A percentile compares a stretch with the other conserved stretches of the same genome.
These are phyloP conservation scores for Aspergillus ostianus DNA, from an alignment of 495 filamentous ascomycete species.

Conservation along the genomic window DNA sequence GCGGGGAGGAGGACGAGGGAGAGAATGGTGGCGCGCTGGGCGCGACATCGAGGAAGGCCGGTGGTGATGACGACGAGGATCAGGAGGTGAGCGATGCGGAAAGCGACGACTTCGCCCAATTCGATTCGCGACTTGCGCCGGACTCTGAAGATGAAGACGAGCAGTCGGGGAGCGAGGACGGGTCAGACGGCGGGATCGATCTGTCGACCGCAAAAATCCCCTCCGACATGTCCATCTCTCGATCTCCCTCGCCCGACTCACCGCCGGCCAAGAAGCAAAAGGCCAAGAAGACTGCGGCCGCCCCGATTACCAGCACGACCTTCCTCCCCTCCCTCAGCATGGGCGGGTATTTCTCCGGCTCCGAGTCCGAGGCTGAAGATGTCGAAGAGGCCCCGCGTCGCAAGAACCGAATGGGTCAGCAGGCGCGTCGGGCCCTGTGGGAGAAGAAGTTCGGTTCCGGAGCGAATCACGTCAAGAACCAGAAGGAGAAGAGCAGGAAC, in stretches of 20 bases:
- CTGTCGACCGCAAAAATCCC: constrained; percentile 16
- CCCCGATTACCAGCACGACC: constrained; percentile 57
- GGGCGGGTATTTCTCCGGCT: constrained; percentile 90
- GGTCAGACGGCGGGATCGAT: constrained; percentile 12
- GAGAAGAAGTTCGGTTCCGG: constrained; percentile 84
- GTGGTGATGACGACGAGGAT: constrained; percentile 4
- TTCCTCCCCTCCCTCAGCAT: constrained; percentile 85
- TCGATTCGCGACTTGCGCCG: constrained; percentile 56
- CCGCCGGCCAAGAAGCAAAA: constrained; percentile 45
- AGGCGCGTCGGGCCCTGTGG: constrained; percentile 78
- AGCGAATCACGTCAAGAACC: constrained; percentile 67
- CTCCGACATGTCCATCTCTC: constrained; percentile 39
- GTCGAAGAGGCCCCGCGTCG: constrained; percentile 41
- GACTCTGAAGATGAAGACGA: constrained; percentile 48
- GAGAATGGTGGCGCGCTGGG: constrained; percentile 3
- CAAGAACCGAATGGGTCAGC: constrained; percentile 89
- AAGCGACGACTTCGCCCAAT: constrained; percentile 43
- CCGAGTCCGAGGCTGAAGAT: constrained; percentile 60
- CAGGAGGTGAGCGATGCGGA: constrained; percentile 38
- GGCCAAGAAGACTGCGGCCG: constrained; percentile 29
- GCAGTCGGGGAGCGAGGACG: constrained; percentile 29
- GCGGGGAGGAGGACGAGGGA: not conserved
- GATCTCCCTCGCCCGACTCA: constrained; percentile 27
- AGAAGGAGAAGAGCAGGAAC: constrained; percentile 26
- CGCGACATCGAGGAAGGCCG: constrained; percentile 6